A percentile compares a stretch with the other conserved stretches of the same genome.
These are phyloP conservation scores for Cymbopogon flexuosus DNA, from an alignment of 202 grass and related monocot species.

Conservation along the genomic window DNA sequence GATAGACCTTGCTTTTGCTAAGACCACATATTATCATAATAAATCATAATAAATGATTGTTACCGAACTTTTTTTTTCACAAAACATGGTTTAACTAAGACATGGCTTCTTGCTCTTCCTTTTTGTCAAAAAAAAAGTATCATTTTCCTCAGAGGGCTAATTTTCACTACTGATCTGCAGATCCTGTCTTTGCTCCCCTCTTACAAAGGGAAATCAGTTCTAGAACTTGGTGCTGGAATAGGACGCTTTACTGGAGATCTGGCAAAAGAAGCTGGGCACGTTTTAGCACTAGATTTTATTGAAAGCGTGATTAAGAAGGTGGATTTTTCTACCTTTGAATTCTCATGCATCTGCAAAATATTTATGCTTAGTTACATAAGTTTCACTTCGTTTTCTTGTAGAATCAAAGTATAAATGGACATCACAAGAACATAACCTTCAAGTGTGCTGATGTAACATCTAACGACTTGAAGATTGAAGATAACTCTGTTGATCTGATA, in stretches of 20 bases:
- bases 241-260: constrained; percentile 93
- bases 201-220: constrained; percentile 64
- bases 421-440: constrained; percentile 75
- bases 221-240: constrained; percentile 93
- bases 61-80: neutral
- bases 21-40: neutral
- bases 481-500: constrained; percentile 84
- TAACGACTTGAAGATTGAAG: constrained; percentile 56
- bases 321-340: neutral
- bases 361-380: neutral
- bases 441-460: constrained; percentile 91
- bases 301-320: constrained; percentile 98
- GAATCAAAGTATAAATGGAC: constrained; percentile 90
- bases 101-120: neutral
- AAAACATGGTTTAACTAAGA: neutral
- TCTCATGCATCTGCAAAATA: neutral
- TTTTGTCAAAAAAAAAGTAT: neutral
- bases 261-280: constrained; percentile 75
- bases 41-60: neutral
- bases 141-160: neutral
- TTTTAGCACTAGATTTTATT: constrained; percentile 98
- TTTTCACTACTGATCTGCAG: constrained; percentile 36
- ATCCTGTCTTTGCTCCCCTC: constrained; percentile 77
- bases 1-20: neutral
- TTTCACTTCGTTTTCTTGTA: constrained; percentile 41